Evolutionary conservation across 257 asterid species (phyloP).

Genomic region (Scutellaria baicalensis): DNA sequence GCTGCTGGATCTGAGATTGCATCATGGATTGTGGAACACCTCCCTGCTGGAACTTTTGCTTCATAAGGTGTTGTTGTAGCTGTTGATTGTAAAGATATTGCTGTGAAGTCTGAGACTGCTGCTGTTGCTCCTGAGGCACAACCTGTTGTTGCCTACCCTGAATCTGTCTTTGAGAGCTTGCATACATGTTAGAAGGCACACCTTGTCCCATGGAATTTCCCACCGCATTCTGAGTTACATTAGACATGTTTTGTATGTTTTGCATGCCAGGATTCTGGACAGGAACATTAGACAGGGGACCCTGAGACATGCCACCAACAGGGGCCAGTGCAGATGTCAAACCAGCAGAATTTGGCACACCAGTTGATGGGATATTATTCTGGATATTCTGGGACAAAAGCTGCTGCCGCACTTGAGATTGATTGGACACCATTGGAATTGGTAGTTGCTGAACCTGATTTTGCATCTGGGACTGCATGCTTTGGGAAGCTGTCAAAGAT

Average conservation of each 20-base stretch:
- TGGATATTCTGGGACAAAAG: constrained; percentile 59
- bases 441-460: constrained; percentile 68
- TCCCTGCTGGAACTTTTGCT: constrained; percentile 77
- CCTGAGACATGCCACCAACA: constrained; percentile 56
- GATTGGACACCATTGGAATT: constrained; percentile 54
- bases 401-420: constrained; percentile 77
- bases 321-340: constrained; percentile 54
- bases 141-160: constrained; percentile 71
- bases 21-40: constrained; percentile 48
- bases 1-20: constrained; percentile 72
- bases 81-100: constrained; percentile 75
- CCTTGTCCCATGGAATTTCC: constrained; percentile 77
- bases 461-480: constrained; percentile 71
- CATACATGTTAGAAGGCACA: constrained; percentile 57
- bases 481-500: constrained; percentile 51
- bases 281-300: constrained; percentile 51
- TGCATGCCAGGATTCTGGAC: constrained; percentile 74
- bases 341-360: constrained; percentile 63
- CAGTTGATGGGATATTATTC: constrained; percentile 56
- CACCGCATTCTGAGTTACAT: constrained; percentile 43
- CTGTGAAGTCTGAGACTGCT: constrained; percentile 67
- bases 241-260: constrained; percentile 58
- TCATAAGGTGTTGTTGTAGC: constrained; percentile 59
- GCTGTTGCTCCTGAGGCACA: constrained; percentile 65
- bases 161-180: constrained; percentile 77